phyloP scores from a whole-genome alignment of 169 alveolate species.

The Cryptosporidium ubiquitum region DNA sequence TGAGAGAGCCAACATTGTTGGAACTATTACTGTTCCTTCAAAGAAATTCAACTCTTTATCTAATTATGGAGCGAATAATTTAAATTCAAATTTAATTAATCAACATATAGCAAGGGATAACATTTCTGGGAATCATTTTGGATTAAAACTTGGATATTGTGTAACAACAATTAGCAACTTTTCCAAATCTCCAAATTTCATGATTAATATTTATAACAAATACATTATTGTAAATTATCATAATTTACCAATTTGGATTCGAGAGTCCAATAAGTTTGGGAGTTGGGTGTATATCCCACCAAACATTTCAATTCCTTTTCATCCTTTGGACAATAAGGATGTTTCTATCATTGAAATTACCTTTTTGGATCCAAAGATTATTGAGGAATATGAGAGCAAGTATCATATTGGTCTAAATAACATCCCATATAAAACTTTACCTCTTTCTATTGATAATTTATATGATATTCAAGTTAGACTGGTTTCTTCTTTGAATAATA shows the following conservation, averaged over 20 bases:
- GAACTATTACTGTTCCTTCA: constrained; percentile 51
- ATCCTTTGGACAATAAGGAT: constrained; percentile 32
- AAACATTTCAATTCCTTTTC: constrained; percentile 43
- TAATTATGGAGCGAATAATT: background rate
- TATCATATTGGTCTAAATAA: background rate
- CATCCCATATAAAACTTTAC: constrained; percentile 50
- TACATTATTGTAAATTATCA: constrained; percentile 42
- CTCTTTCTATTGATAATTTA: constrained; percentile 31
- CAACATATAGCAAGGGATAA: background rate
- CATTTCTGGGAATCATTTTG: background rate
- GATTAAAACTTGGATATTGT: constrained; percentile 48
- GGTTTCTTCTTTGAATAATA: constrained; percentile 6
- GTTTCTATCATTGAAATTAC: constrained; percentile 19
- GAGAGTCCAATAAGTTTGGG: constrained; percentile 6
- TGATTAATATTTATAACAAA: constrained; percentile 47
- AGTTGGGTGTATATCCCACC: constrained; percentile 50
- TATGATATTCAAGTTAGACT: constrained; percentile 47
- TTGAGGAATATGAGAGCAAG: constrained; percentile 13
- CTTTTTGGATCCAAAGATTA: constrained; percentile 43
- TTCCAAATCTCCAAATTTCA: constrained; percentile 21
- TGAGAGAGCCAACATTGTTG: constrained; percentile 49
- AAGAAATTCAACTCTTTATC: background rate
- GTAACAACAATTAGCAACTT: constrained; percentile 31
- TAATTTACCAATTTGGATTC: constrained; percentile 35
- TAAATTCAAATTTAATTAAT: background rate